Evolutionary conservation across 768 basidiomycete genomes (phyloP).

Genomic region (Kwoniella pini): DNA sequence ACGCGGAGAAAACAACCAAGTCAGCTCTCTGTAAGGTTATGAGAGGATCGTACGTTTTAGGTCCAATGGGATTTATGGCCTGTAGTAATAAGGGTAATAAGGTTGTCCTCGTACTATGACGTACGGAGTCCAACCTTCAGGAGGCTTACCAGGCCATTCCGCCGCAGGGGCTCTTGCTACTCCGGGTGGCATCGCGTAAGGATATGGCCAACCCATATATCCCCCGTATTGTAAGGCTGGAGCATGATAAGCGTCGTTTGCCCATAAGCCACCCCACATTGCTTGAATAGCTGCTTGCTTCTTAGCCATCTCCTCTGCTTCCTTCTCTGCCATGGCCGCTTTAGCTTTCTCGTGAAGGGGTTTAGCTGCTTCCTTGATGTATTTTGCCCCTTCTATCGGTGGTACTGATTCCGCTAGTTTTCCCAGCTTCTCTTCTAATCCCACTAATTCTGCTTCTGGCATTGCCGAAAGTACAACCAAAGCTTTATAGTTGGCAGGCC

Average conservation of each 20-base stretch:
- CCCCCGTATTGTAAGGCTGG: constrained; percentile 22
- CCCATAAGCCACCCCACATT: constrained; percentile 52
- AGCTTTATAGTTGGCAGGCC: constrained; percentile 51
- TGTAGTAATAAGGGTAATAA: constrained; percentile 3
- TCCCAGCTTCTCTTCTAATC: constrained; percentile 25
- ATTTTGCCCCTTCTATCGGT: constrained; percentile 26
- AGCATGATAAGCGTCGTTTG: constrained; percentile 24
- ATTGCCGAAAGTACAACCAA: constrained; percentile 34
- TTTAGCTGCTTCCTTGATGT: constrained; percentile 35
- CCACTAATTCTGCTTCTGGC: constrained; percentile 23
- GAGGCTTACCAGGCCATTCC: constrained; percentile 39
- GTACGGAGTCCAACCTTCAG: constrained; percentile 45
- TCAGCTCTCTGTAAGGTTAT: constrained; percentile 1
- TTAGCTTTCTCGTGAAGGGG: constrained; percentile 35
- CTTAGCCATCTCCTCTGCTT: constrained; percentile 41
- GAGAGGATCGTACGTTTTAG: background rate
- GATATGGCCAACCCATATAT: constrained; percentile 42
- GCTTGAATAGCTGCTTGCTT: constrained; percentile 42
- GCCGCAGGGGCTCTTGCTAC: constrained; percentile 18
- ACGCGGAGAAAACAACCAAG: background rate
- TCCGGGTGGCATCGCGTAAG: constrained; percentile 33
- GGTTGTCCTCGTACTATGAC: constrained; percentile 24
- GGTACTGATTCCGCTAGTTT: constrained; percentile 27
- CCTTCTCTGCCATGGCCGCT: constrained; percentile 33
- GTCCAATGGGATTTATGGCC: constrained; percentile 13